phyloP scores from a whole-genome alignment of 2,329 filamentous ascomycete genomes.

The Coleophoma crateriformis region DNA sequence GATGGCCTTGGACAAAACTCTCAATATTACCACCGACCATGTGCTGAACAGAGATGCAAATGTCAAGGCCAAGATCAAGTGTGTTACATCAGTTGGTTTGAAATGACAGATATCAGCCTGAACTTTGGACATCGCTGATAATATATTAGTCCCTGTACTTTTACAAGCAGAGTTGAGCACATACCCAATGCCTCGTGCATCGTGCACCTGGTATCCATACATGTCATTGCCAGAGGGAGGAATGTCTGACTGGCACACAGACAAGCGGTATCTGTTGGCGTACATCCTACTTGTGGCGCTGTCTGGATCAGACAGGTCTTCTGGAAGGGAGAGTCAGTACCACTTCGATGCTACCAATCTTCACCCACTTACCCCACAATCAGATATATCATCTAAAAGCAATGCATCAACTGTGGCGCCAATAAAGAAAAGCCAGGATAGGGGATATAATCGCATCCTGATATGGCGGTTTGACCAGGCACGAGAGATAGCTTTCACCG shows the following conservation, averaged over 20 bases:
- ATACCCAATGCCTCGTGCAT: slow-evolving; percentile 4
- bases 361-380: too few relatives aligned
- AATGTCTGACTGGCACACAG: slow-evolving; percentile 2
- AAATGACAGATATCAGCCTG: slow-evolving; percentile 1
- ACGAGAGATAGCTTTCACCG: too few relatives aligned
- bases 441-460: too few relatives aligned
- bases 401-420: too few relatives aligned
- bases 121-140: slow-evolving; percentile 4
- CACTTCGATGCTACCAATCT: too few relatives aligned
- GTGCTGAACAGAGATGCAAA: background rate
- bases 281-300: slow-evolving; percentile 1
- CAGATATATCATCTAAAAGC: too few relatives aligned
- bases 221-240: background rate
- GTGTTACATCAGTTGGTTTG: background rate
- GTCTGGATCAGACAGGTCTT: background rate
- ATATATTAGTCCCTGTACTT: background rate
- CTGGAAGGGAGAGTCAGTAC: background rate
- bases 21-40: background rate
- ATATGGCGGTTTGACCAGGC: too few relatives aligned
- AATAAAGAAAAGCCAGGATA: too few relatives aligned
- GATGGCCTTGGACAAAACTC: background rate
- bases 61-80: background rate
- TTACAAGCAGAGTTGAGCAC: background rate
- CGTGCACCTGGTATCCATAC: slow-evolving; percentile 5
- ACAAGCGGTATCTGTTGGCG: background rate